These are phyloP conservation scores for Piloderma croceum DNA, from an alignment of 768 basidiomycete species.

Conservation along the genomic window DNA sequence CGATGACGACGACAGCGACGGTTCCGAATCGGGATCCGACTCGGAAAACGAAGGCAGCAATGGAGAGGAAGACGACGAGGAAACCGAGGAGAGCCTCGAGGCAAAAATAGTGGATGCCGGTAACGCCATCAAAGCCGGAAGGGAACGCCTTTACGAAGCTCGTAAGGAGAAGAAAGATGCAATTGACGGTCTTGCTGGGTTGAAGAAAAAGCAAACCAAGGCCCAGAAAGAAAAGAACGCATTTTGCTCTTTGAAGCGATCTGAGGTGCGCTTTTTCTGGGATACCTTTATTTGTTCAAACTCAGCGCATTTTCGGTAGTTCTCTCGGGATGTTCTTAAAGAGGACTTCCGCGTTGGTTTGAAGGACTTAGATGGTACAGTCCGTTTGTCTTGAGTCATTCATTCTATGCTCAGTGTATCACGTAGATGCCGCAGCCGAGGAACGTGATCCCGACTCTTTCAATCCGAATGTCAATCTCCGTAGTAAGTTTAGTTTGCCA, in stretches of 20 bases:
- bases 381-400: not conserved
- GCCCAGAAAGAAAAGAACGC: constrained; percentile 49
- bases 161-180: constrained; percentile 39
- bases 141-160: constrained; percentile 32
- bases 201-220: constrained; percentile 35
- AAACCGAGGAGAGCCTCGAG: constrained; percentile 41
- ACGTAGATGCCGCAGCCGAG: constrained; percentile 49
- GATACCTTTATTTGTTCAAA: not conserved
- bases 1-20: constrained; percentile 14
- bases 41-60: constrained; percentile 4
- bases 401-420: not conserved
- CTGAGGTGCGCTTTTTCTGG: constrained; percentile 34
- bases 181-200: constrained; percentile 25
- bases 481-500: constrained; percentile 31
- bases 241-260: constrained; percentile 53
- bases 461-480: constrained; percentile 43
- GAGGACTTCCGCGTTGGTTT: constrained; percentile 55
- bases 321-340: constrained; percentile 50
- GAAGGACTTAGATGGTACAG: constrained; percentile 53
- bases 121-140: constrained; percentile 33
- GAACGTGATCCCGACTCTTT: constrained; percentile 53
- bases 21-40: constrained; percentile 6
- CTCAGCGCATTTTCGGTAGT: constrained; percentile 28
- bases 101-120: constrained; percentile 38
- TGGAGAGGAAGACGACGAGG: constrained; percentile 23